These are phyloP conservation scores for Penstemon newberryi DNA, from an alignment of 257 asterid genomes.

Conservation along the genomic window DNA sequence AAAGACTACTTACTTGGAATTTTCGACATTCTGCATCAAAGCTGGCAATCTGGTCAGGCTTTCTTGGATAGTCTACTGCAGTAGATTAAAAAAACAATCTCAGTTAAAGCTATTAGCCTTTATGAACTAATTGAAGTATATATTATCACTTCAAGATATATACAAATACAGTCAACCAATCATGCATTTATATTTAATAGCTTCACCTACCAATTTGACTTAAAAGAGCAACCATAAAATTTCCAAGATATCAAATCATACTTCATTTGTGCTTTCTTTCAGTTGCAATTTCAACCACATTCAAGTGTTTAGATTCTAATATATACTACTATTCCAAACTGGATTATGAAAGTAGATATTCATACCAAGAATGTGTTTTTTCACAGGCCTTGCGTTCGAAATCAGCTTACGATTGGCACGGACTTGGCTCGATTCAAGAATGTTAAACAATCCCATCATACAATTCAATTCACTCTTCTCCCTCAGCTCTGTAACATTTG, in stretches of 20 bases:
- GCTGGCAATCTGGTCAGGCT: constrained; percentile 34
- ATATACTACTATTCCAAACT: too few species aligned
- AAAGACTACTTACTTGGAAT: constrained; percentile 39
- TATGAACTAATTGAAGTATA: constrained; percentile 14
- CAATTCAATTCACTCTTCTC: constrained; percentile 48
- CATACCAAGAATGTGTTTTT: constrained; percentile 40
- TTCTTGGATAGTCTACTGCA: constrained; percentile 44
- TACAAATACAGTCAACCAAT: constrained; percentile 21
- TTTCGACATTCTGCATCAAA: constrained; percentile 45
- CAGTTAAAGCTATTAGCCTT: constrained; percentile 16
- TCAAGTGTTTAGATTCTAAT: neutral
- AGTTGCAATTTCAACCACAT: constrained; percentile 7
- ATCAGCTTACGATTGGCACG: constrained; percentile 37
- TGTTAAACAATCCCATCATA: constrained; percentile 51
- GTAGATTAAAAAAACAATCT: constrained; percentile 15
- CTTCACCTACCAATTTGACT: constrained; percentile 37
- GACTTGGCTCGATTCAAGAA: constrained; percentile 48
- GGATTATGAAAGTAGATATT: constrained; percentile 5
- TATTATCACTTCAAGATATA: constrained; percentile 21
- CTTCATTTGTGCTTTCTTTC: constrained; percentile 3
- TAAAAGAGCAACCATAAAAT: constrained; percentile 27
- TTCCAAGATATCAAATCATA: constrained; percentile 9
- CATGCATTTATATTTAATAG: constrained; percentile 26
- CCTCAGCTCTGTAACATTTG: constrained; percentile 33
- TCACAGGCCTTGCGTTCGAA: constrained; percentile 42